phyloP scores from a whole-genome alignment of 2,329 filamentous ascomycete genomes.

The Alternaria sp. region DNA sequence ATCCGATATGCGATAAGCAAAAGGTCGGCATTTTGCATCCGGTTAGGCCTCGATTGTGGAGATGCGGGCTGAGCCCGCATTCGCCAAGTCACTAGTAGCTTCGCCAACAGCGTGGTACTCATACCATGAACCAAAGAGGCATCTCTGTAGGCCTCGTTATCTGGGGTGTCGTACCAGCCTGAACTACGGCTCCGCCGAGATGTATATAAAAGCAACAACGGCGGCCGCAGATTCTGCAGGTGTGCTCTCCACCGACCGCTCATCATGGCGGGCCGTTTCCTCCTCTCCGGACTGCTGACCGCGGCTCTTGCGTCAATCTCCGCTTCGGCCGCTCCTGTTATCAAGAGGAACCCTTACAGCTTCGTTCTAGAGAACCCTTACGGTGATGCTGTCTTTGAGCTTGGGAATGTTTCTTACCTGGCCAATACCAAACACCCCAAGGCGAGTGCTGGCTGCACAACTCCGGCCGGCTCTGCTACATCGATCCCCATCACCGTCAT shows the following conservation, averaged over 20 bases:
- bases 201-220: background rate
- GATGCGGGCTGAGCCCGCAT: background rate
- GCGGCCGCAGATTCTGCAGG: background rate
- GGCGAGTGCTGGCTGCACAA: slow-evolving; percentile 11
- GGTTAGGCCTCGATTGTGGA: background rate
- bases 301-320: slow-evolving; percentile 14
- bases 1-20: background rate
- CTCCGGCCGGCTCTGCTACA: slow-evolving; percentile 2
- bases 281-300: slow-evolving; percentile 10
- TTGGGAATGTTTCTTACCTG: slow-evolving; percentile 48
- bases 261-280: slow-evolving; percentile 15
- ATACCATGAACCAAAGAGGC: background rate
- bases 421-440: slow-evolving; percentile 45
- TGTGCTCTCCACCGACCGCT: background rate
- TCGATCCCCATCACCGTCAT: slow-evolving; percentile 38
- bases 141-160: background rate
- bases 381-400: slow-evolving; percentile 44
- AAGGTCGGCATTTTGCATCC: background rate
- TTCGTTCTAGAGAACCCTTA: slow-evolving; percentile 26
- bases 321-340: slow-evolving; percentile 15
- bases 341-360: slow-evolving; percentile 27
- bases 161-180: background rate
- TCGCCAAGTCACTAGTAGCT: slow-evolving; percentile 1
- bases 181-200: background rate
- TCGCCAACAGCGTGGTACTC: background rate